Evolutionary conservation across 2,329 filamentous ascomycete species (phyloP).

Genomic region (Cladophialophora bantiana): DNA sequence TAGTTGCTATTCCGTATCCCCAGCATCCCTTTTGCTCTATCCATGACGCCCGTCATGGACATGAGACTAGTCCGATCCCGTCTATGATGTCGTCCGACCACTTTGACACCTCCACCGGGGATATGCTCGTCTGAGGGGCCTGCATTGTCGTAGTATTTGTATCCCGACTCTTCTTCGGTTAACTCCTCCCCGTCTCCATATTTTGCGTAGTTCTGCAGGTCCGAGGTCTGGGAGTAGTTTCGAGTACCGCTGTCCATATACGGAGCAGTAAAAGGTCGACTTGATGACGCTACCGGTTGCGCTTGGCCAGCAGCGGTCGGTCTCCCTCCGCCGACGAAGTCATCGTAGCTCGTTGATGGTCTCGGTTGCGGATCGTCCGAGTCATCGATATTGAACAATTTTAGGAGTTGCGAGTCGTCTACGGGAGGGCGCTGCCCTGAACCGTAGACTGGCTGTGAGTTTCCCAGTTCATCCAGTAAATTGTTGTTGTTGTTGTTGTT

Average conservation of each 20-base stretch:
- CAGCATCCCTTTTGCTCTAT: constrained; percentile 85
- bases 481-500: constrained; percentile 54
- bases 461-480: constrained; percentile 52
- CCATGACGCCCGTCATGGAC: constrained; percentile 82
- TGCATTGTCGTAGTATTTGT: constrained; percentile 76
- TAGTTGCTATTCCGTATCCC: constrained; percentile 82
- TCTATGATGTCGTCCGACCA: constrained; percentile 39
- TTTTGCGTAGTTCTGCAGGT: constrained; percentile 83
- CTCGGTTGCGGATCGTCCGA: constrained; percentile 70
- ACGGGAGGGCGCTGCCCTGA: constrained; percentile 78
- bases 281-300: constrained; percentile 47
- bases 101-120: constrained; percentile 47
- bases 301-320: constrained; percentile 39
- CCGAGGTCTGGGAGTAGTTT: constrained; percentile 77
- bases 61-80: constrained; percentile 86
- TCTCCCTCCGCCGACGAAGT: constrained; percentile 75
- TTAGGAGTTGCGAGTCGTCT: constrained; percentile 80
- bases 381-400: constrained; percentile 74
- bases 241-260: constrained; percentile 49
- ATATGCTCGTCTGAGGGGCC: constrained; percentile 65
- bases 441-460: constrained; percentile 64
- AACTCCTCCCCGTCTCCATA: constrained; percentile 91
- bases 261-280: constrained; percentile 42
- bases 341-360: constrained; percentile 91
- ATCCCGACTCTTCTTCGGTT: constrained; percentile 74